Conservation (phyloP, 441 rosid species). For the Erodium trifolium region DNA sequence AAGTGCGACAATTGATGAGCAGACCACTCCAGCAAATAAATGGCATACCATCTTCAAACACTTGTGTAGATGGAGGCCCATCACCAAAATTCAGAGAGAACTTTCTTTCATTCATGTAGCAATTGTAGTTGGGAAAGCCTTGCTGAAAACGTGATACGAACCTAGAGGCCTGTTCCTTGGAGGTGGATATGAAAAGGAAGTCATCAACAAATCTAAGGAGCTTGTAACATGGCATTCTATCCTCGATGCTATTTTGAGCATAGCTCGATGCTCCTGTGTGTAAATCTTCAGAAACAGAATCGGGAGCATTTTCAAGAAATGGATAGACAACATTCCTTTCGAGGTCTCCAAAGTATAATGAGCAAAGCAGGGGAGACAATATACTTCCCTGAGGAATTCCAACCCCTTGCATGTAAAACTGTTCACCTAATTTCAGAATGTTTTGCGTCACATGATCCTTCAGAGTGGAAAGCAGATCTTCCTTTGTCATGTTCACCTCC, state of each 20-base stretch:
- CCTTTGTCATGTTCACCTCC: conserved; percentile 37
- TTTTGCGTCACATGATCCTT: conserved; percentile 57
- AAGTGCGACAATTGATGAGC: conserved; percentile 54
- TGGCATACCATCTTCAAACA: conserved; percentile 44
- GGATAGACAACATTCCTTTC: conserved; percentile 68
- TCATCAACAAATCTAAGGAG: conserved; percentile 77
- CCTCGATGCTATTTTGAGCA: background rate
- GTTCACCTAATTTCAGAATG: conserved; percentile 43
- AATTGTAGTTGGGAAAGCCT: conserved; percentile 72
- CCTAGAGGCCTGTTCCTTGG: conserved; percentile 54
- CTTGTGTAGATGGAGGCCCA: conserved; percentile 36
- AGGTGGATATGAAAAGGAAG: conserved; percentile 72
- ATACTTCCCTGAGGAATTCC: conserved; percentile 93
- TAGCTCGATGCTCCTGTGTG: too few relatives aligned
- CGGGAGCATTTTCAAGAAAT: conserved; percentile 37
- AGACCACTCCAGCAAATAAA: conserved; percentile 82
- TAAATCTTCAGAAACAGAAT: conserved; percentile 10
- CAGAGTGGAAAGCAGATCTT: conserved; percentile 35
- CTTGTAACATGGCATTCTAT: conserved; percentile 29
- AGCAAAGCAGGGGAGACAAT: conserved; percentile 68
- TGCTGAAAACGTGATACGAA: conserved; percentile 40
- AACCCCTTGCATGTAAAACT: conserved; percentile 46
- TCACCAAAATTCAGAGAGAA: conserved; percentile 56
- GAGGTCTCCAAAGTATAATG: conserved; percentile 74
- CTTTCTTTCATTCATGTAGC: conserved; percentile 68